Evolutionary conservation across 176 grass and related monocot species (phyloP).

Genomic region (Oryza longistaminata): DNA sequence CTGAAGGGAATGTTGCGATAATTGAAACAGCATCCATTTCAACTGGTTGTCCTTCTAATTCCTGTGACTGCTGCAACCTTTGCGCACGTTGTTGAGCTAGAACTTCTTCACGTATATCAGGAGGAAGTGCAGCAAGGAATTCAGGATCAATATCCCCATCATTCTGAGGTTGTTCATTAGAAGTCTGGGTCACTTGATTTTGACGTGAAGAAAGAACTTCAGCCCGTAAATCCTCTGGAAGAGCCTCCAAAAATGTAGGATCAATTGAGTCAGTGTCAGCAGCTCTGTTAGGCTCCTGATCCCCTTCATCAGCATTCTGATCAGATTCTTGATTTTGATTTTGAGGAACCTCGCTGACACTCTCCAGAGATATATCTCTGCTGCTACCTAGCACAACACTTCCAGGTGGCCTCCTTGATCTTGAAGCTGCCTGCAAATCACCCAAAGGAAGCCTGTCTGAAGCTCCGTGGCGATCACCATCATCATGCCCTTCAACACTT

Average conservation of each 20-base stretch:
- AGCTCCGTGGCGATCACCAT: conserved; percentile 73
- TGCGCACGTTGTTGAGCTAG: conserved; percentile 92
- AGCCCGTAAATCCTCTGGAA: conserved; percentile 89
- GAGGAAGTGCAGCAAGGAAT: conserved; percentile 96
- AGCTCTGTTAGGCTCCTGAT: conserved; percentile 55
- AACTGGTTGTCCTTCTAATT: conserved; percentile 94
- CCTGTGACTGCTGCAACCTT: conserved; percentile 78
- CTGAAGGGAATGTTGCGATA: conserved; percentile 94
- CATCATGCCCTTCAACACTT: conserved; percentile 97
- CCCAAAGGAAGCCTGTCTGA: conserved; percentile 63
- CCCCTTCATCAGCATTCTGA: conserved; percentile 51
- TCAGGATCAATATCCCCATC: conserved; percentile 98
- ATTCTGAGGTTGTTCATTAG: conserved; percentile 69
- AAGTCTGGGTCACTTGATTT: conserved; percentile 82
- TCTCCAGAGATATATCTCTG: conserved; percentile 70
- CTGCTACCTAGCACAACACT: conserved; percentile 43
- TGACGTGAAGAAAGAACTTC: conserved; percentile 97
- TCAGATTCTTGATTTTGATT: conserved; percentile 66
- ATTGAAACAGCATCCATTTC: conserved; percentile 99
- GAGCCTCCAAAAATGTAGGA: conserved; percentile 98
- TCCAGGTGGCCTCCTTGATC: conserved; percentile 64
- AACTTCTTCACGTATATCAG: conserved; percentile 97
- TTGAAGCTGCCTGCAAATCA: conserved; percentile 55
- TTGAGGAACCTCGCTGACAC: conserved; percentile 81
- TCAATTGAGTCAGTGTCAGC: conserved; percentile 71